Evolutionary conservation across 352 stramenopile genomes (phyloP).

Genomic region (Globisporangium acanthophoron): DNA sequence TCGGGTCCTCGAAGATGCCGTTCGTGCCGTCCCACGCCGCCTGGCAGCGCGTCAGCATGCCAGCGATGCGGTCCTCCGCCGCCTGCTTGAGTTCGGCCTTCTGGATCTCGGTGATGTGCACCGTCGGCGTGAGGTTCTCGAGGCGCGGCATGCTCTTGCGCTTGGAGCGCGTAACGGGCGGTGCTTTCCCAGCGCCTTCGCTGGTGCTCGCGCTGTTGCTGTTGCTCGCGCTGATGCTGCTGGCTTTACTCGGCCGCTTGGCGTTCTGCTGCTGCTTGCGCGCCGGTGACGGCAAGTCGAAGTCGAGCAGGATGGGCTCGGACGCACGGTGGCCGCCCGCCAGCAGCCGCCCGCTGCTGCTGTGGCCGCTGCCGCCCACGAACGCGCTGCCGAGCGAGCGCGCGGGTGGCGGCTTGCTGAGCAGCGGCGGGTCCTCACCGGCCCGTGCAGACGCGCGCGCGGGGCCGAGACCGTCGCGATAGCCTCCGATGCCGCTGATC

Average conservation of each 20-base stretch:
- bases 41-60: slow-evolving; percentile 29
- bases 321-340: slow-evolving; percentile 6
- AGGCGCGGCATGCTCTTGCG: slow-evolving; percentile 4
- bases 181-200: too few relatives aligned
- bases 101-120: slow-evolving; percentile 8
- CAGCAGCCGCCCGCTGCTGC: background rate
- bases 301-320: slow-evolving; percentile 14
- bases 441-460: background rate
- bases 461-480: background rate
- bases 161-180: background rate
- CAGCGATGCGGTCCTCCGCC: slow-evolving; percentile 33
- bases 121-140: slow-evolving; percentile 8
- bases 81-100: slow-evolving; percentile 5
- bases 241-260: too few relatives aligned
- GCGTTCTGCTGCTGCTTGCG: too few relatives aligned
- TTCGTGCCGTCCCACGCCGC: slow-evolving; percentile 53
- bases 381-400: slow-evolving; percentile 3
- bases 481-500: slow-evolving; percentile 11
- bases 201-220: background rate
- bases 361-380: too few relatives aligned
- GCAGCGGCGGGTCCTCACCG: background rate
- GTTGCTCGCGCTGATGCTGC: background rate
- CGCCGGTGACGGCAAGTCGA: slow-evolving; percentile 6
- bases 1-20: slow-evolving; percentile 54
- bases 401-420: background rate